Percentiles rank a stretch among this genome's conserved stretches.
phyloP scores from a whole-genome alignment of 2,329 filamentous ascomycete species.

The Diaporthe humulicola region DNA sequence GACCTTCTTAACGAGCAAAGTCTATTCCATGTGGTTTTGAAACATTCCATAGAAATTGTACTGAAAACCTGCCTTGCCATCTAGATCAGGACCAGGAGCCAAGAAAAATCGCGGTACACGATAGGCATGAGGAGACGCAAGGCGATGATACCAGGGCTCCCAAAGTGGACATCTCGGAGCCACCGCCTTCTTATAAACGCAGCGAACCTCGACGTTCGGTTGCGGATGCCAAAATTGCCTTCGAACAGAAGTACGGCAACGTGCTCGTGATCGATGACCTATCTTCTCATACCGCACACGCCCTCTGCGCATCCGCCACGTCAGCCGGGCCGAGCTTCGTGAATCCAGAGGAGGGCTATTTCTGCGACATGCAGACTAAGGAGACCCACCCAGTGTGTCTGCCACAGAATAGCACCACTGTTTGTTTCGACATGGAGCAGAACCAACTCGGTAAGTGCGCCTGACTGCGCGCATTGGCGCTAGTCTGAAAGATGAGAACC shows the following conservation, averaged over 20 bases:
- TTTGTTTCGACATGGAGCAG: slow-evolving; percentile 1
- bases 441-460: background rate
- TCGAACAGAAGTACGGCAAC: background rate
- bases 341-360: background rate
- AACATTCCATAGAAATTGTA: background rate
- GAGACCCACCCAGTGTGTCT: background rate
- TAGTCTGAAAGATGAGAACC: background rate
- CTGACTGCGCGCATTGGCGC: background rate
- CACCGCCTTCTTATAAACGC: background rate
- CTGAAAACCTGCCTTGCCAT: background rate
- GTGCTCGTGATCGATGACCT: background rate
- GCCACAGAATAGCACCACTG: background rate
- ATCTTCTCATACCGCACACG: background rate
- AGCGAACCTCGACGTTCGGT: background rate
- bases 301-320: background rate
- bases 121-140: too few relatives aligned
- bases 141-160: background rate
- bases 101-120: background rate
- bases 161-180: background rate
- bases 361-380: slow-evolving; percentile 4
- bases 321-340: slow-evolving; percentile 1
- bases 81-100: background rate
- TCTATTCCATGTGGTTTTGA: background rate
- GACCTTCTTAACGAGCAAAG: background rate
- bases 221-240: background rate